Evolutionary conservation across 768 basidiomycete species (phyloP).

Genomic region (Boletellus sp.): DNA sequence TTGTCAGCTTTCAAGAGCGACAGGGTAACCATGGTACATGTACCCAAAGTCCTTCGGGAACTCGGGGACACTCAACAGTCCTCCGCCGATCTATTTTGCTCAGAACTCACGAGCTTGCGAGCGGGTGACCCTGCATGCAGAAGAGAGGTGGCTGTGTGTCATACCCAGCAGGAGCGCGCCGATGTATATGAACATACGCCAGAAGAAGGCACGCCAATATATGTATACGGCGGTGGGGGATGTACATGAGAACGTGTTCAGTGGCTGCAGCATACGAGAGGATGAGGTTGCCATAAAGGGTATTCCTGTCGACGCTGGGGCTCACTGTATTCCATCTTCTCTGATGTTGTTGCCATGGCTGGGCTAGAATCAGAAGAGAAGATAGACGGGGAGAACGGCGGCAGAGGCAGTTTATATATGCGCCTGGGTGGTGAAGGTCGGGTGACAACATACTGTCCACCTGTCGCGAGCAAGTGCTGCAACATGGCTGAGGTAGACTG

Average conservation of each 20-base stretch:
- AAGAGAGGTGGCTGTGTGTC: conserved; percentile 18
- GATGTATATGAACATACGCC: conserved; percentile 26
- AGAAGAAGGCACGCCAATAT: conserved; percentile 23
- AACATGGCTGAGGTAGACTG: too few species aligned
- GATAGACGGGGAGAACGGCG: too few species aligned
- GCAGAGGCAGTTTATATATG: not conserved
- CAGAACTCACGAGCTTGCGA: not conserved
- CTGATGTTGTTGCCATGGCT: conserved; percentile 5
- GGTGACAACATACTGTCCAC: not conserved
- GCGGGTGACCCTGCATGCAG: too few species aligned
- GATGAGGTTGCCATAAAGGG: conserved; percentile 9
- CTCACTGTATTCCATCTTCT: conserved; percentile 3
- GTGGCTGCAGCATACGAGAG: conserved; percentile 20
- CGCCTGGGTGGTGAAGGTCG: not conserved
- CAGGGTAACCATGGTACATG: not conserved
- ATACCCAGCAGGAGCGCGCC: conserved; percentile 23
- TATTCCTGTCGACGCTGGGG: conserved; percentile 10
- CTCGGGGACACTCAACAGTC: conserved; percentile 19
- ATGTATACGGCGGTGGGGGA: conserved; percentile 17
- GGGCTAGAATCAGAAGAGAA: not conserved
- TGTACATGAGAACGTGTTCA: conserved; percentile 19
- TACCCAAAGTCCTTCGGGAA: conserved; percentile 28
- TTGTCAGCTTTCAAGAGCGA: conserved; percentile 28
- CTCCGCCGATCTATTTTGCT: conserved; percentile 18
- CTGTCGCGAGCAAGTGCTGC: too few species aligned